These are phyloP conservation scores for Chimonanthus praecox DNA, from an alignment of 164 flowering plant genomes.

Conservation along the genomic window DNA sequence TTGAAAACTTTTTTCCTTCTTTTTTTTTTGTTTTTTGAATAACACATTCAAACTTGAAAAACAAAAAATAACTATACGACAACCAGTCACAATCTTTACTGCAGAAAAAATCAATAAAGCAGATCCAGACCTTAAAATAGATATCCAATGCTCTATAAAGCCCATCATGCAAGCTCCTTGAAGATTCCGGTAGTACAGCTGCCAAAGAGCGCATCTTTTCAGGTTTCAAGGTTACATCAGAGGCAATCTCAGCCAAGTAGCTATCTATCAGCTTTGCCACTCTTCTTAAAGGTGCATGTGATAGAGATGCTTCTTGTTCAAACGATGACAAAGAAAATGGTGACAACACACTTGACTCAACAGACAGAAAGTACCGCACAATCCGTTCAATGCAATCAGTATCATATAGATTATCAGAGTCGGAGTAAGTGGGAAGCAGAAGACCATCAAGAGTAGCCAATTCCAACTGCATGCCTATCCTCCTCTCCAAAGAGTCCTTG, in stretches of 20 bases:
- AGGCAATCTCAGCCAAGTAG: conserved; percentile 88
- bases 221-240: conserved; percentile 86
- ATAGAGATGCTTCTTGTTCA: conserved; percentile 51
- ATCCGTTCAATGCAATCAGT: conserved; percentile 75
- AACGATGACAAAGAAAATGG: conserved; percentile 57
- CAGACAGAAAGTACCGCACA: conserved; percentile 53
- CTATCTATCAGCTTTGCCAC: conserved; percentile 71
- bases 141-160: conserved; percentile 90
- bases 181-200: conserved; percentile 73
- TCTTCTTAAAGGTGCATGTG: conserved; percentile 45
- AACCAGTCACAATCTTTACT: not conserved
- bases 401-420: conserved; percentile 75
- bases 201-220: conserved; percentile 66
- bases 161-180: conserved; percentile 87
- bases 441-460: conserved; percentile 72
- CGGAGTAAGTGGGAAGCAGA: conserved; percentile 76
- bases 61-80: not conserved
- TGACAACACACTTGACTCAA: conserved; percentile 31
- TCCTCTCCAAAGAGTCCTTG: conserved; percentile 58
- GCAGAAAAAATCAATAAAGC: not conserved
- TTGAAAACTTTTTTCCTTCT: too few species aligned
- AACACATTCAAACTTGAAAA: not conserved
- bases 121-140: conserved; percentile 70
- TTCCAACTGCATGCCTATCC: conserved; percentile 81
- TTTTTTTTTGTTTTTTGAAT: too few species aligned